Percentiles rank a stretch among this genome's conserved stretches.
These are phyloP conservation scores for Xylariaceae sp. DNA, from an alignment of 2,329 filamentous ascomycete genomes.

Conservation along the genomic window DNA sequence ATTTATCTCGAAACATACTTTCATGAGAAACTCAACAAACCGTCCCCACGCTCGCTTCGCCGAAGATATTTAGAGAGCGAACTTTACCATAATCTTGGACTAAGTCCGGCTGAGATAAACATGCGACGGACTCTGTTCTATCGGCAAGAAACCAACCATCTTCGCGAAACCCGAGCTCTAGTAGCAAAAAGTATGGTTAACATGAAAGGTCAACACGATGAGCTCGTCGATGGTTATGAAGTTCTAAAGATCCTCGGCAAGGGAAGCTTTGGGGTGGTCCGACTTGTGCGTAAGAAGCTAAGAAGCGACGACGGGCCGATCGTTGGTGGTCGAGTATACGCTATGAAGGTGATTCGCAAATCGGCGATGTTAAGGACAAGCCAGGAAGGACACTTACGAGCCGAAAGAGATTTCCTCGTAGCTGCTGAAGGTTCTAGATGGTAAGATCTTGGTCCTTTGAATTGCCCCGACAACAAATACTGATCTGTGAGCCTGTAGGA, in stretches of 20 bases:
- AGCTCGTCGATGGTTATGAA: constrained; percentile 72
- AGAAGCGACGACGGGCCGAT: constrained; percentile 14
- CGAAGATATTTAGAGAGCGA: constrained; percentile 66
- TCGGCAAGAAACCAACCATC: constrained; percentile 72
- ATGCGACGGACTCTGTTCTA: constrained; percentile 64
- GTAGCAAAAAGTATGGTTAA: constrained; percentile 63
- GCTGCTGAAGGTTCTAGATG: constrained; percentile 86
- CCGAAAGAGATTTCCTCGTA: constrained; percentile 90
- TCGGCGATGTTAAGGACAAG: constrained; percentile 88
- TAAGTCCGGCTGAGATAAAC: constrained; percentile 61
- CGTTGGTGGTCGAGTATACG: constrained; percentile 71
- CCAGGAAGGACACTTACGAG: constrained; percentile 90
- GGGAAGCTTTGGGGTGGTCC: constrained; percentile 92
- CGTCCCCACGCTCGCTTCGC: constrained; percentile 65
- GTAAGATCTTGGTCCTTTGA: constrained; percentile 45
- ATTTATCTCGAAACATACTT: constrained; percentile 87
- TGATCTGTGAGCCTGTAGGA: constrained; percentile 54
- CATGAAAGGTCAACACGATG: constrained; percentile 50
- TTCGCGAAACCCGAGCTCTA: constrained; percentile 74
- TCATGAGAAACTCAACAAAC: constrained; percentile 67
- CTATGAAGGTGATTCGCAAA: constrained; percentile 97
- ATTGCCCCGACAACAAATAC: not conserved
- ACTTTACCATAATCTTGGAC: constrained; percentile 60
- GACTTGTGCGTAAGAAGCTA: constrained; percentile 74
- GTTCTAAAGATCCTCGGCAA: constrained; percentile 83